Evolutionary conservation across 371 early-diverging fungal genomes (phyloP).

Genomic region (Blyttiomyces sp.): DNA sequence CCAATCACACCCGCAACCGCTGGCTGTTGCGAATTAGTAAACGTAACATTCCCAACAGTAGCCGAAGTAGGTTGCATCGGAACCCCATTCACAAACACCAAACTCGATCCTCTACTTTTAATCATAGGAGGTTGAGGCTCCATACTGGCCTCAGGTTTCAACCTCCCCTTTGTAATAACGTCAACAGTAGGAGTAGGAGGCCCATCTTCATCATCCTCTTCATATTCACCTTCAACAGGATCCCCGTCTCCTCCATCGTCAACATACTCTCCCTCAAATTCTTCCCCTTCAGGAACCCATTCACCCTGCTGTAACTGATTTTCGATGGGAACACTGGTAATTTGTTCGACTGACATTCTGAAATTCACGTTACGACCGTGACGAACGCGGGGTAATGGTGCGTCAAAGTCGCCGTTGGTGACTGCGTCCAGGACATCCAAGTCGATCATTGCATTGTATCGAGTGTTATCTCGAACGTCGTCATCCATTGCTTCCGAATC

Average conservation of each 20-base stretch:
- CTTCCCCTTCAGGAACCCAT: constrained; percentile 11
- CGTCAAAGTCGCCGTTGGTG: constrained; percentile 25
- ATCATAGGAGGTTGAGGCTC: constrained; percentile 10
- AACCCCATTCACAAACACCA: neutral
- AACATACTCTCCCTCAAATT: neutral
- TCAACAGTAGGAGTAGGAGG: constrained; percentile 9
- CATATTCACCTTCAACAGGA: constrained; percentile 9
- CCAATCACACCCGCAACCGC: too few relatives aligned
- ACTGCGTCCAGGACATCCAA: constrained; percentile 16
- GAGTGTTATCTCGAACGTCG: constrained; percentile 34
- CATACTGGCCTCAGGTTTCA: constrained; percentile 19
- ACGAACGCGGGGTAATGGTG: constrained; percentile 13
- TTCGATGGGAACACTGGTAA: neutral
- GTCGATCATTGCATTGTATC: constrained; percentile 35
- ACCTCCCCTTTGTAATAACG: constrained; percentile 11
- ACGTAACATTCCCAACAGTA: neutral
- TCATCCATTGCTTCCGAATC: constrained; percentile 32
- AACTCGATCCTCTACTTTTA: constrained; percentile 7
- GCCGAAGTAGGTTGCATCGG: neutral
- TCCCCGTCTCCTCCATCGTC: constrained; percentile 4
- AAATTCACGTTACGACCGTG: constrained; percentile 20
- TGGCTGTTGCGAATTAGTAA: neutral
- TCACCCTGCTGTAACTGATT: constrained; percentile 6
- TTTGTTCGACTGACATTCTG: constrained; percentile 5
- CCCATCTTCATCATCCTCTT: constrained; percentile 12